Evolutionary conservation across 2,329 filamentous ascomycete species (phyloP), one percentile per base, ranked within the genome.

Genomic region (Tolypocladium tundrense): DNA sequence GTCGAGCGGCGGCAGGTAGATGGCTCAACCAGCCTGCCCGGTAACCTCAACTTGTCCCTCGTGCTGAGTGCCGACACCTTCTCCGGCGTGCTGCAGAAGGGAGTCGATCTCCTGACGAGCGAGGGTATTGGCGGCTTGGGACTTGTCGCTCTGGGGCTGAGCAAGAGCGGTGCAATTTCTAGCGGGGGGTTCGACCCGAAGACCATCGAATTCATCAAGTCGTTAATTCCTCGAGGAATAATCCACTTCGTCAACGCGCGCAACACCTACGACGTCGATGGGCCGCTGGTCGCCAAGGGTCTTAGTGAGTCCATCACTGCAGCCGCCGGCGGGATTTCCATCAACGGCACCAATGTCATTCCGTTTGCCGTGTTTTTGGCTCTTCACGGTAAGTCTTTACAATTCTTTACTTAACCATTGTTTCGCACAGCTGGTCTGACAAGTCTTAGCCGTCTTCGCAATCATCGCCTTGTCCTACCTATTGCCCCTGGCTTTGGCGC

Each of bases 101-200:
- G 63, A 19, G 55, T 71, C 16, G 65, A 73, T 27, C 57, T 65
- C 0, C 62, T 74, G 14, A 67, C 62, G 0, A 73, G 70, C 52
- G 62, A 69, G 58, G 72, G 72, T 13, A 57, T 73, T 6, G 71
- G 68, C 7, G 72, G 71, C 2, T 10, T 73, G 8, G 58, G 61
- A 0, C 67, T 69, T 11, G 52, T 73, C 10, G 41, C 57, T 4
- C 27, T 63, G 0, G 69, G 71, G 1, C 58, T 73, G 3, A 40
- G 61, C 21, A 58, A 59, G 27, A 66, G 65, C 59, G 64, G 65
- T 50, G 63, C 64, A 11, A 57, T 69, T 1, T 41, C 62, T 1
- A 9, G 48, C 35, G 53, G 40, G 1, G 53, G 39, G 1, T 8
- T 63, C 5, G 60, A 62, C 24, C 54, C 54, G 8, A 65, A 59